phyloP scores from a whole-genome alignment of 2,329 filamentous ascomycete species.

The Ceratocystiopsis sp. region DNA sequence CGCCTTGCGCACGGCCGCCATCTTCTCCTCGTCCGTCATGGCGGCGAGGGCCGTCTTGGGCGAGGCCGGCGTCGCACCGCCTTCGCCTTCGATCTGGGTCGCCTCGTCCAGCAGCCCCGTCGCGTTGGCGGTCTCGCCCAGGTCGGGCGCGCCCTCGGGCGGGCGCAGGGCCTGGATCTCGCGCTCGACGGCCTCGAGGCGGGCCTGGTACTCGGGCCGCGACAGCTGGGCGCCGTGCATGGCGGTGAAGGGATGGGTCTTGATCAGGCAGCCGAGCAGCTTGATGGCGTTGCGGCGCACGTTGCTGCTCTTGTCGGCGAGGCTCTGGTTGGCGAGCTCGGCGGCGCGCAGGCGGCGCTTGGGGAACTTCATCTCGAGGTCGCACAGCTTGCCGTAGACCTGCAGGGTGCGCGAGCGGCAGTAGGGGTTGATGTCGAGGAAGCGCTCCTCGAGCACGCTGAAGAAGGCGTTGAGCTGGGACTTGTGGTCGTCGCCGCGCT shows the following conservation, averaged over 20 bases:
- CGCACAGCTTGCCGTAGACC: slow-evolving; percentile 80
- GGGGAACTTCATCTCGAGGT: slow-evolving; percentile 90
- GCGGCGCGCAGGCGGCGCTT: slow-evolving; percentile 79
- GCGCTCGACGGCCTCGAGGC: slow-evolving; percentile 65
- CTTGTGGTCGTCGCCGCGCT: slow-evolving; percentile 82
- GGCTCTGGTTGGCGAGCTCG: slow-evolving; percentile 70
- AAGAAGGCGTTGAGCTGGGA: slow-evolving; percentile 94
- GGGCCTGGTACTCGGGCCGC: slow-evolving; percentile 67
- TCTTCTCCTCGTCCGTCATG: slow-evolving; percentile 67
- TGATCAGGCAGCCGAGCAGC: slow-evolving; percentile 69
- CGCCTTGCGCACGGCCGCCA: slow-evolving; percentile 57
- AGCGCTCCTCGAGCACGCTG: slow-evolving; percentile 88
- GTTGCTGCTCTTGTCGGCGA: slow-evolving; percentile 97
- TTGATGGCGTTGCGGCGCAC: slow-evolving; percentile 92
- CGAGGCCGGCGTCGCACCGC: slow-evolving; percentile 18
- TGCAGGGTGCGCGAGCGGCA: slow-evolving; percentile 84
- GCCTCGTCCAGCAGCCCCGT: slow-evolving; percentile 72
- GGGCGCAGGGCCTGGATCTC: slow-evolving; percentile 71
- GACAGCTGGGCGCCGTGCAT: slow-evolving; percentile 80
- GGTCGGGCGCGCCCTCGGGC: slow-evolving; percentile 53
- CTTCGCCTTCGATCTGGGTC: slow-evolving; percentile 46
- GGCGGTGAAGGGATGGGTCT: slow-evolving; percentile 84
- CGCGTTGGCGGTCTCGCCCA: slow-evolving; percentile 47
- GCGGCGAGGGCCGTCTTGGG: slow-evolving; percentile 35
- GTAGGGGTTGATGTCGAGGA: slow-evolving; percentile 92